phyloP scores from a whole-genome alignment of 2,329 filamentous ascomycete genomes.

The Pseudogymnoascus sp. region DNA sequence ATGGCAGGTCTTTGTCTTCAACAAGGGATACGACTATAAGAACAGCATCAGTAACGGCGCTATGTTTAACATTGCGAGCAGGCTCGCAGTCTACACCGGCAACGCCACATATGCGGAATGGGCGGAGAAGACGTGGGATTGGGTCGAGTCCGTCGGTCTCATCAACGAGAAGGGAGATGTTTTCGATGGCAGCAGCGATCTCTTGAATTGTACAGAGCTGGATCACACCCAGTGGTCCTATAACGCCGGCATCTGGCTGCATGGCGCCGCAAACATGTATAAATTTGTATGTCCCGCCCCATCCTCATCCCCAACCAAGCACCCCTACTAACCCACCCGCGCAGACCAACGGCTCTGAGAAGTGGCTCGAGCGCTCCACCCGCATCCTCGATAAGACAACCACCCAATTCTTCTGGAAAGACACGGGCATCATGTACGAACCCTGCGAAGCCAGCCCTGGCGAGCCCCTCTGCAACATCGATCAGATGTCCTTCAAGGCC shows the following conservation, averaged over 20 bases:
- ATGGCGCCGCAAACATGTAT: conserved; percentile 35
- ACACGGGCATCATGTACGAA: conserved; percentile 41
- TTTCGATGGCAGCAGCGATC: conserved; percentile 51
- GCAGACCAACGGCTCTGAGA: conserved; percentile 32
- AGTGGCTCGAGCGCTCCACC: conserved; percentile 30
- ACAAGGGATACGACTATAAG: conserved; percentile 70
- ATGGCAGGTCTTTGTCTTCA: conserved; percentile 77
- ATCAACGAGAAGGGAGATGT: conserved; percentile 44
- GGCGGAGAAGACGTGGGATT: conserved; percentile 65
- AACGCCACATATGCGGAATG: conserved; percentile 68
- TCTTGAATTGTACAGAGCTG: conserved; percentile 48
- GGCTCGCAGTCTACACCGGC: conserved; percentile 64
- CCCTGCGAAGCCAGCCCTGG: conserved; percentile 59
- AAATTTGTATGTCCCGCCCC: conserved; percentile 36
- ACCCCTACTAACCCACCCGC: conserved; percentile 23
- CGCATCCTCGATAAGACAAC: conserved; percentile 29
- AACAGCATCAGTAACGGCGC: conserved; percentile 52
- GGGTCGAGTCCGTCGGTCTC: conserved; percentile 49
- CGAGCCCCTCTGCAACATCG: conserved; percentile 42
- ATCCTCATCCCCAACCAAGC: not conserved
- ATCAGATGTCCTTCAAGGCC: conserved; percentile 59
- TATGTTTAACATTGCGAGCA: conserved; percentile 53
- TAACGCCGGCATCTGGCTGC: conserved; percentile 56
- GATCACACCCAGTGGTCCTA: conserved; percentile 58
- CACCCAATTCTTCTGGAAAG: conserved; percentile 26